Base-by-base conservation (phyloP, 2,329 filamentous ascomycete species). In the Elsinoe perseae region DNA sequence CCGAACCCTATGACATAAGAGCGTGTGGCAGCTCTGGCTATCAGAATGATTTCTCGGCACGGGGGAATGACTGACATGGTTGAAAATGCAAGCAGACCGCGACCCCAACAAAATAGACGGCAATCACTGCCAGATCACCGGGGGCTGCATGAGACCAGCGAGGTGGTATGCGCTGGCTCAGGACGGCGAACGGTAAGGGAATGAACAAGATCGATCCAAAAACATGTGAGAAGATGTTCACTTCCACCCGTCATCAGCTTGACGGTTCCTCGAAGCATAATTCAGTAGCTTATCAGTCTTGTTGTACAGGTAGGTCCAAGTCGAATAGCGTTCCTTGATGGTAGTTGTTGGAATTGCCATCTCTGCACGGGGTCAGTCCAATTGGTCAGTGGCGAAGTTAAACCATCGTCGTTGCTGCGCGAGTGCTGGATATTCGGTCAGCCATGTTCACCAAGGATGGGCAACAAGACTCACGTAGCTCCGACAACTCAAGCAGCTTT, bases 21-120 rank as follows among this genome's bases (percentile, higher is more conserved):
- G 30, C 16, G 59, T 57, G 46, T 61, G 60, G 32, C 62, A 65
- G 7, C 60, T 62, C 25, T 18, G 12, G 44, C 10, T 28, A 25
- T 50, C 20, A 27, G 44, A 9, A 30, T 8, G 20, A 8, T 21
- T 9, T 12, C 14, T 12, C 8, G 3, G n/a, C 10, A 2, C 14
- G 3, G 2, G 5, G 4, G 6, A 12, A 9, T 10, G 18, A 44
- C 58, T 27, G 28, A 62, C 61, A 46, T 34, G 2, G 60, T 27
- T 21, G 61, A 62, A 6, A 60, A 54, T 1, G 40, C 21, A 25
- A 60, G 48, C 61, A 62, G 2, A 57, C 34, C 1, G 58, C 42
- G 1, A 61, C 61, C 2, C 61, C 61, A 2, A 42, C 12, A 34
- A 30, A 58, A 52, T 61, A 62, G 18, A 57, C 61, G 21, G 54